A percentile compares a stretch with the other conserved stretches of the same genome.
phyloP scores from a whole-genome alignment of 1,139 yeast genomes.

The Pichia sp. region DNA sequence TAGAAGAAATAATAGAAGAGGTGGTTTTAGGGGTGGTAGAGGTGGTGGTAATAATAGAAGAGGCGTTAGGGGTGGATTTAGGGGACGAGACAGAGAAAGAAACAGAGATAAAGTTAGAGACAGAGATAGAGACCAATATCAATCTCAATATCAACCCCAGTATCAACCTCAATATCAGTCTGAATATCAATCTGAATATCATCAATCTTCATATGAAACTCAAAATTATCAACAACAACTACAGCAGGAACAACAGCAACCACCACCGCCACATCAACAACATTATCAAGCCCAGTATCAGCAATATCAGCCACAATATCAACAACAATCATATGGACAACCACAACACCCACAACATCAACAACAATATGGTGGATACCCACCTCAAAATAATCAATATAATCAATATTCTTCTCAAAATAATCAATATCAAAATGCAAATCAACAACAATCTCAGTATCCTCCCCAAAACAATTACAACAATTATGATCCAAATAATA shows the following conservation, averaged over 20 bases:
- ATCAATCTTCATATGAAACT: no score
- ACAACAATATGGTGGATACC: no score
- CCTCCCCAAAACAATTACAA: not conserved
- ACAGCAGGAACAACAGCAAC: no score
- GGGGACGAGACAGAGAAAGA: no score
- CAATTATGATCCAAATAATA: no score
- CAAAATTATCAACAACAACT: no score
- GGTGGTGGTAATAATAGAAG: constrained; percentile 27
- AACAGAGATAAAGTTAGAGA: constrained; percentile 8
- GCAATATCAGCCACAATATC: no score
- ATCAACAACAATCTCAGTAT: not conserved
- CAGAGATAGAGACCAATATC: constrained; percentile 1
- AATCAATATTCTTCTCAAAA: not conserved
- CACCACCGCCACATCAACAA: no score
- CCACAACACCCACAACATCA: not conserved
- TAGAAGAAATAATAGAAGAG: constrained; percentile 9
- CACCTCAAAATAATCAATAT: no score
- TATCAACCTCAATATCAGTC: not conserved
- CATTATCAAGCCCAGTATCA: no score
- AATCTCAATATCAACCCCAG: not conserved
- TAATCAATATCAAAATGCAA: not conserved
- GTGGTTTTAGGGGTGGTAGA: constrained; percentile 13
- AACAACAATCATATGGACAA: constrained; percentile 1
- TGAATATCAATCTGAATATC: no score
- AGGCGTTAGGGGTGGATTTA: constrained; percentile 11